Evolutionary conservation across 108 stramenopile species (phyloP).

Genomic region (Pelagomonas calceolata): DNA sequence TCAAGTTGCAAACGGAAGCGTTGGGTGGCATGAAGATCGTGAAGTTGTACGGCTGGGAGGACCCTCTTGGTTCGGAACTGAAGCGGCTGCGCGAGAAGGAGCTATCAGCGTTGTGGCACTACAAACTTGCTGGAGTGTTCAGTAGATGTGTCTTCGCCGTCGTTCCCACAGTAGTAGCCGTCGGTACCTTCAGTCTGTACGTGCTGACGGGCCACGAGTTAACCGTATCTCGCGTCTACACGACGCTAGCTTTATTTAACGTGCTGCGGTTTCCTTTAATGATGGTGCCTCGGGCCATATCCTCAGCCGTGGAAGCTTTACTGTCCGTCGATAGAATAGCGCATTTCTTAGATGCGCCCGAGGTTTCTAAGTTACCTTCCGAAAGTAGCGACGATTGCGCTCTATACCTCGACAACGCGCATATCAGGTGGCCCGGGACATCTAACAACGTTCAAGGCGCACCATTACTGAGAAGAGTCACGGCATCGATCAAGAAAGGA

Average conservation of each 20-base stretch:
- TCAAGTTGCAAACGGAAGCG: conserved; percentile 73
- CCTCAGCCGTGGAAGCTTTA: conserved; percentile 76
- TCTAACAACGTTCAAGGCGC: too few species aligned
- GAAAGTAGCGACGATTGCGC: conserved; percentile 39
- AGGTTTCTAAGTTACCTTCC: conserved; percentile 25
- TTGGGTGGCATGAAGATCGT: conserved; percentile 73
- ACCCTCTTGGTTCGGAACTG: conserved; percentile 13
- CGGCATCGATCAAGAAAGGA: conserved; percentile 7
- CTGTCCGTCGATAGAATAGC: conserved; percentile 64
- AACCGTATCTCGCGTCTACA: conserved; percentile 58
- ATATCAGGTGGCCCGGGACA: neutral
- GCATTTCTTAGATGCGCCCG: conserved; percentile 64
- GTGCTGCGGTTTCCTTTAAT: conserved; percentile 86
- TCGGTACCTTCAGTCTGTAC: conserved; percentile 75
- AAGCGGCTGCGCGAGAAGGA: conserved; percentile 50
- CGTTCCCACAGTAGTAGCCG: conserved; percentile 60
- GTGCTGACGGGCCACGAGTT: conserved; percentile 55
- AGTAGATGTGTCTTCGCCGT: conserved; percentile 5
- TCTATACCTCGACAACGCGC: conserved; percentile 39
- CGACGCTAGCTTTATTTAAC: conserved; percentile 80
- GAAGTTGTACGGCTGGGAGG: conserved; percentile 89
- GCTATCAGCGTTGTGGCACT: conserved; percentile 35
- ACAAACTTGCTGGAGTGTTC: neutral
- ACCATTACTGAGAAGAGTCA: conserved; percentile 6
- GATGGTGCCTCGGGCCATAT: conserved; percentile 77